A percentile compares a stretch with the other conserved stretches of the same genome.
These are phyloP conservation scores for Paraurostyla sp. DNA, from an alignment of 73 alveolate species.

Conservation along the genomic window DNA sequence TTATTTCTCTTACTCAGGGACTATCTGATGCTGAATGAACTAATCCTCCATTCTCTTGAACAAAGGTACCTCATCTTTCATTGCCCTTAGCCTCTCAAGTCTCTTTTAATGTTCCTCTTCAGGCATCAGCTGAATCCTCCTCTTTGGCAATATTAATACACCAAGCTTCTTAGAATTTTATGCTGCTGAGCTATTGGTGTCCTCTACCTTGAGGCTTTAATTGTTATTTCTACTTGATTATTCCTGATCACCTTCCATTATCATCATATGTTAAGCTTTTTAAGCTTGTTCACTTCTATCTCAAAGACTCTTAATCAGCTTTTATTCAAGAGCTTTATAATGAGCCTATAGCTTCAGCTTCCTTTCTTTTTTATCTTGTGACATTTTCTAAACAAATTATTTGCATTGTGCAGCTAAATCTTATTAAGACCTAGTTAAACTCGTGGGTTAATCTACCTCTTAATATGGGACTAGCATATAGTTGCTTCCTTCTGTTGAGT, in stretches of 20 bases:
- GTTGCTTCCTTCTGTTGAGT: background rate
- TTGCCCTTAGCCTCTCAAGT: background rate
- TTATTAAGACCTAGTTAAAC: background rate
- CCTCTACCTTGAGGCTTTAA: no score
- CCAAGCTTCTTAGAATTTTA: no score
- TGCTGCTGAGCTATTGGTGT: no score
- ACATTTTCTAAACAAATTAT: background rate
- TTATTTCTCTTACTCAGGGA: background rate
- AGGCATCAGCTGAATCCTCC: no score
- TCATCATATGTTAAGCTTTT: background rate
- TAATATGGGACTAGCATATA: background rate
- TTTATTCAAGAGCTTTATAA: background rate
- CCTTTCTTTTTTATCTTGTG: background rate
- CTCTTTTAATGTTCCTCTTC: background rate
- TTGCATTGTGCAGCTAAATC: background rate
- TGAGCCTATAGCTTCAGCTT: background rate
- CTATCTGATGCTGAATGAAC: background rate
- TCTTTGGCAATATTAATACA: no score
- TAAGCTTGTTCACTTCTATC: background rate
- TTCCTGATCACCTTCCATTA: background rate
- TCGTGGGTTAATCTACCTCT: background rate
- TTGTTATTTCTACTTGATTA: background rate
- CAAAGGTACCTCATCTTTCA: constrained; percentile 16
- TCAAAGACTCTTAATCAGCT: background rate
- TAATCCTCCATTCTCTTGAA: constrained; percentile 20